Percentiles rank a stretch among this genome's conserved stretches.
Evolutionary conservation across 163 green algal species (phyloP).

Genomic region (Chlorella variabilis): DNA sequence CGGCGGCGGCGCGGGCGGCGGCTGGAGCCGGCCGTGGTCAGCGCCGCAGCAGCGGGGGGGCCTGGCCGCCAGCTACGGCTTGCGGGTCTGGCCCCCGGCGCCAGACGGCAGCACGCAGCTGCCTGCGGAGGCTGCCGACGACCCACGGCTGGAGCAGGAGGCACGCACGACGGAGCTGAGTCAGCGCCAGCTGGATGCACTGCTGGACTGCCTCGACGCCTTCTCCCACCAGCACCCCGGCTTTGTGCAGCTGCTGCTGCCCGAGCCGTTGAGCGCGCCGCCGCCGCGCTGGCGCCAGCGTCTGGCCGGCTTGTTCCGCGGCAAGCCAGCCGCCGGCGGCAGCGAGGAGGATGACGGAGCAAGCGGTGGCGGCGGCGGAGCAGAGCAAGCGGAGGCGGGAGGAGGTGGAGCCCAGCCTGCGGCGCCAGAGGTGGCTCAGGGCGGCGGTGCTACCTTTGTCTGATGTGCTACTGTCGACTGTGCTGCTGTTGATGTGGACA

Average conservation of each 20-base stretch:
- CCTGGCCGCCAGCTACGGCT: not conserved
- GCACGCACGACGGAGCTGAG: slow-evolving; percentile 9
- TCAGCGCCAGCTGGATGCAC: slow-evolving; percentile 9
- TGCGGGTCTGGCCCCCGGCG: not conserved
- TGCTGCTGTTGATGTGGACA: too few species aligned
- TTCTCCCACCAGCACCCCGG: slow-evolving; percentile 8
- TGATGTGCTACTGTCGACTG: not conserved
- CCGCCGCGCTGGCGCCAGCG: not conserved
- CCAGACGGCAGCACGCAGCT: too few species aligned
- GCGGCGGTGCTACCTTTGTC: not conserved
- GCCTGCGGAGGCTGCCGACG: too few species aligned
- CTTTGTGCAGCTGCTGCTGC: not conserved
- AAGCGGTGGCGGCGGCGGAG: not conserved
- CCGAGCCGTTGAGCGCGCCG: not conserved
- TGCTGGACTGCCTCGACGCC: slow-evolving; percentile 24
- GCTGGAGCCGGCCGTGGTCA: not conserved
- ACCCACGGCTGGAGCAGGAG: not conserved
- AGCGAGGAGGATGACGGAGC: not conserved
- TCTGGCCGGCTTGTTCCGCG: not conserved
- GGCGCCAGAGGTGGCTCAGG: not conserved
- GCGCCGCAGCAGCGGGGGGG: not conserved
- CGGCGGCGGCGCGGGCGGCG: not conserved
- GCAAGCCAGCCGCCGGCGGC: not conserved
- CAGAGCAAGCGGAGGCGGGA: not conserved
- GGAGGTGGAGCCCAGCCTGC: not conserved